Evolutionary conservation across 305 asterid genomes (phyloP).

Genomic region (Fraxinus ornus): DNA sequence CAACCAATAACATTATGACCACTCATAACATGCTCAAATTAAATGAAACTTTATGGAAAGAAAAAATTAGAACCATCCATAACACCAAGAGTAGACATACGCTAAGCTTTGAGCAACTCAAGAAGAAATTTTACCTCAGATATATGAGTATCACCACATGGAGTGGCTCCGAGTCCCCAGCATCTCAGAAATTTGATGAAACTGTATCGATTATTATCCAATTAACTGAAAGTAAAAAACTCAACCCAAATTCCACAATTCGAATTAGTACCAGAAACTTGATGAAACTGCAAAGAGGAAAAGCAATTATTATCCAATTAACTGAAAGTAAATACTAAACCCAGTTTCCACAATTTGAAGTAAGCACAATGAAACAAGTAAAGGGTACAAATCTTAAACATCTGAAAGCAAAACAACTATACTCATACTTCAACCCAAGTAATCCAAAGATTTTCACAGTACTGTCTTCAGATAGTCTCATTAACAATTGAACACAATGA

Average conservation of each 20-base stretch:
- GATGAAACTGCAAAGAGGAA: neutral
- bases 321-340: constrained; percentile 8
- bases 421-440: neutral
- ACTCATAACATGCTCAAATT: neutral
- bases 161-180: neutral
- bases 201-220: neutral
- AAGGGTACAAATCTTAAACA: neutral
- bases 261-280: neutral
- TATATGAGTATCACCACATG: neutral
- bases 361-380: neutral
- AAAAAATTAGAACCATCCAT: neutral
- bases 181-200: neutral
- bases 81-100: neutral
- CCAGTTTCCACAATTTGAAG: neutral
- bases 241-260: neutral
- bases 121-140: neutral
- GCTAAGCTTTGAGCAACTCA: neutral
- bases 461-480: neutral
- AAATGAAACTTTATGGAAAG: neutral
- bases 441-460: neutral
- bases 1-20: neutral
- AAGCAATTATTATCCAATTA: neutral
- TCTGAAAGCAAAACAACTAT: neutral
- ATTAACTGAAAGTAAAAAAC: constrained; percentile 9
- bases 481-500: neutral